Base-by-base conservation (phyloP, 2,329 filamentous ascomycete genomes). In the Colletotrichum navitas region DNA sequence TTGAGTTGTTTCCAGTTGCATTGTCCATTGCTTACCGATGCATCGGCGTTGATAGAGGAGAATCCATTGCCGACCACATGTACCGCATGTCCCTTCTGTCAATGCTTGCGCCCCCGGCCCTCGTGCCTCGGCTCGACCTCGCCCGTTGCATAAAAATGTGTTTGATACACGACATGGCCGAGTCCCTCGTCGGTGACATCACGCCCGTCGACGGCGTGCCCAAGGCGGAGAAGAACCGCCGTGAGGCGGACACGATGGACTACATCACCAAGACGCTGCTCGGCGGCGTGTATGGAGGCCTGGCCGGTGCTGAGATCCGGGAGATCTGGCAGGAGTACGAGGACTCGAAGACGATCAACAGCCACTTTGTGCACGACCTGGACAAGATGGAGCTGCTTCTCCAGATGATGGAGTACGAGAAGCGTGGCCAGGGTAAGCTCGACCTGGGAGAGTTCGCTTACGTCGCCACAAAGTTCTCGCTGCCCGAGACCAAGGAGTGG, bases 21-120 rank as follows among this genome's bases (percentile, higher is more conserved):
- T 10, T 11, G 26, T 14, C 41, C 32, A 24, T 16, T 6, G 45
- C 34, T 24, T 21, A 16, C 63, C 63, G 24, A 68, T 52, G 26
- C 73, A 34, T 26, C 5, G 21, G 18, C 34, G 5, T n/a, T 18
- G 11, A 7, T 74, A 91, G 88, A 69, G 93, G 94, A 80, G 96
- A 99, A 82, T 97, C 94, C 2, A 98, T 99, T 79, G 89, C 94
- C 65, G 96, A 99, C 84, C 96, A 99, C 87, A 99, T 99, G 96
- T 99, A 98, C 84, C 94, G 96, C 83, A 99, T 99, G 96, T 94
- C 95, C 61, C 89, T 99, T 76, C 94, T 99, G 81, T 94, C 94
- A 74, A 93, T 99, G 91, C 89, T 98, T 75, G 94, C 94, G 2
- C 95, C 96, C 1, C 87, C 93, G 0, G 83, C 92, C 1, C 89